These are phyloP conservation scores for Dactylonectria estremocensis DNA, from an alignment of 2,329 filamentous ascomycete genomes.

Conservation along the genomic window DNA sequence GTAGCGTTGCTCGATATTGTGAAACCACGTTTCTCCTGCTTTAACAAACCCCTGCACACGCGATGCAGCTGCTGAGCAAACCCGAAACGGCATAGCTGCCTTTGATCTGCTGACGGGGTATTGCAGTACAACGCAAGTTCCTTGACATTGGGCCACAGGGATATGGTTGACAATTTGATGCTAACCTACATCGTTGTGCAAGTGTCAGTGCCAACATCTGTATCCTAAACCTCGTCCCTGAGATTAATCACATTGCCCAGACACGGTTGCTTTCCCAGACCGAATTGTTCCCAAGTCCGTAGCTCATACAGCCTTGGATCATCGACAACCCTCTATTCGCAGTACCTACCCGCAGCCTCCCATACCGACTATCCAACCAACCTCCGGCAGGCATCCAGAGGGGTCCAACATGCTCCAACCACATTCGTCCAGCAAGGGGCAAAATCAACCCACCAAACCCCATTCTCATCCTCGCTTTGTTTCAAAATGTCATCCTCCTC, in stretches of 20 bases:
- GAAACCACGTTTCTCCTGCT: slow-evolving; percentile 42
- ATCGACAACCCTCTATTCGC: not conserved
- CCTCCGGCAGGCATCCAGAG: slow-evolving; percentile 5
- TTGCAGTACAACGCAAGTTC: slow-evolving; percentile 4
- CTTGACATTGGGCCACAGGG: slow-evolving; percentile 18
- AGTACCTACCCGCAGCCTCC: not conserved
- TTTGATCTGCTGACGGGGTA: not conserved
- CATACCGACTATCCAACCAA: not conserved
- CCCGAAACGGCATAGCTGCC: slow-evolving; percentile 28
- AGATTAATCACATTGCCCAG: slow-evolving; percentile 10
- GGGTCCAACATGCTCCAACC: not conserved
- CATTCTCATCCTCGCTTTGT: slow-evolving; percentile 25
- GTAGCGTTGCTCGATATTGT: slow-evolving; percentile 39
- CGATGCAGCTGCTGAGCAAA: slow-evolving; percentile 39
- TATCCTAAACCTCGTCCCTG: slow-evolving; percentile 15
- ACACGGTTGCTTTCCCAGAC: slow-evolving; percentile 16
- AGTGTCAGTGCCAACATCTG: not conserved
- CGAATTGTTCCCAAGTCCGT: not conserved
- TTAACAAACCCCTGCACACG: slow-evolving; percentile 25
- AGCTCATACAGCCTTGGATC: not conserved
- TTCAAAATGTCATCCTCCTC: slow-evolving; percentile 24
- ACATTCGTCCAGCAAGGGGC: slow-evolving; percentile 12
- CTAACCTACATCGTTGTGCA: slow-evolving; percentile 22
- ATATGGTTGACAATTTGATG: slow-evolving; percentile 21
- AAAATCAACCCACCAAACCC: slow-evolving; percentile 24